These are phyloP conservation scores for Kregervanrija pseudodelftensis DNA, from an alignment of 805 yeast species.

Conservation along the genomic window DNA sequence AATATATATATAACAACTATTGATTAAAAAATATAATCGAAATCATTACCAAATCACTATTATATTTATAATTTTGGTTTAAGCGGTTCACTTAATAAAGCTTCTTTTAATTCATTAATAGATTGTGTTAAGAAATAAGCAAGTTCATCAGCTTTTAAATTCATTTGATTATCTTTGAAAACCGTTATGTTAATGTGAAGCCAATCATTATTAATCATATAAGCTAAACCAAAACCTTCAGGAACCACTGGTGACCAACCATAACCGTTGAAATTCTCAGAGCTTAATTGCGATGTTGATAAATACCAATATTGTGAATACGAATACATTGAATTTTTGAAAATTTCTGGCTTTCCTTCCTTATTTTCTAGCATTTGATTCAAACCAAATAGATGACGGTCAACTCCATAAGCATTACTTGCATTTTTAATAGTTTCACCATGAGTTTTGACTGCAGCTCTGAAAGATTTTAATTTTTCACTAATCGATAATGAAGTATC, in stretches of 20 bases:
- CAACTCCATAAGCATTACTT: conserved; percentile 81
- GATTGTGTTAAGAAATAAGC: conserved; percentile 65
- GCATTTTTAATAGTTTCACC: conserved; percentile 69
- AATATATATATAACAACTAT: too few species aligned
- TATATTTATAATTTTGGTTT: conserved; percentile 21
- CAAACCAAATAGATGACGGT: conserved; percentile 88
- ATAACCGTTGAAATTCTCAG: conserved; percentile 80
- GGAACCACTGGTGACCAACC: conserved; percentile 96
- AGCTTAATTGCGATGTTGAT: conserved; percentile 83
- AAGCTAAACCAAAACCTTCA: conserved; percentile 89
- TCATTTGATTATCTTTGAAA: conserved; percentile 54
- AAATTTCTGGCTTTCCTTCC: conserved; percentile 59
- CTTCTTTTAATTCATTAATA: conserved; percentile 73
- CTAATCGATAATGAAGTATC: conserved; percentile 40
- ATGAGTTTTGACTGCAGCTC: conserved; percentile 69
- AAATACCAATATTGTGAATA: conserved; percentile 83
- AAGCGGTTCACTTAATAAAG: conserved; percentile 32
- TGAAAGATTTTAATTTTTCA: conserved; percentile 60
- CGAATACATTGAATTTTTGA: conserved; percentile 64
- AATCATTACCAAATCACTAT: background rate
- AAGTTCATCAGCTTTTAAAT: conserved; percentile 48
- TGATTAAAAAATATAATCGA: too few species aligned
- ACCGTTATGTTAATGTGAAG: conserved; percentile 79
- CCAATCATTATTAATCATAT: conserved; percentile 83
- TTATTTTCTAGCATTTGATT: conserved; percentile 54